These are phyloP conservation scores for Pyrenula massariospora DNA, from an alignment of 495 filamentous ascomycete species.

Conservation along the genomic window DNA sequence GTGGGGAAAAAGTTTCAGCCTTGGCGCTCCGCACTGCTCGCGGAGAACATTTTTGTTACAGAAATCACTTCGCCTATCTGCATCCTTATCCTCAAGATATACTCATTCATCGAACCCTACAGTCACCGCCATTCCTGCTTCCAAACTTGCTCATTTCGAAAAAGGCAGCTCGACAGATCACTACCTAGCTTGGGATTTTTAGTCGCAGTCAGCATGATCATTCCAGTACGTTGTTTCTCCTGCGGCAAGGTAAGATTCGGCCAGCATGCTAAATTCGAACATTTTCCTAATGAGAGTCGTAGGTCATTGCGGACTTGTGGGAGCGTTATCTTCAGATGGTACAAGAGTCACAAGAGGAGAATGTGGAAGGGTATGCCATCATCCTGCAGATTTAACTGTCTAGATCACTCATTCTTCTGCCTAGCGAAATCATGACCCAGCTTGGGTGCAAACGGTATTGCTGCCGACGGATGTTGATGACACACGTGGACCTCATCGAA, in stretches of 20 bases:
- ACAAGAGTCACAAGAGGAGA: conserved; percentile 12
- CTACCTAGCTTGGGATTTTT: too few species aligned
- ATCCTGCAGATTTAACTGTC: background rate
- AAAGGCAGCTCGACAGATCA: too few species aligned
- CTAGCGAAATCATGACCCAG: conserved; percentile 77
- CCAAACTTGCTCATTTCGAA: too few species aligned
- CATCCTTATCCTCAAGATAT: too few species aligned
- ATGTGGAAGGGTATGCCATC: background rate
- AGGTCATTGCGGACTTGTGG: conserved; percentile 97
- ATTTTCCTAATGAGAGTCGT: too few species aligned
- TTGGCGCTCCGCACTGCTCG: too few species aligned
- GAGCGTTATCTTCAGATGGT: conserved; percentile 59
- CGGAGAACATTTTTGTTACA: too few species aligned
- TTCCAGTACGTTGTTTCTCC: conserved; percentile 95
- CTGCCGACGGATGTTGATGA: conserved; percentile 98
- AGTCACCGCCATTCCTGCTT: too few species aligned
- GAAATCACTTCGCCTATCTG: too few species aligned
- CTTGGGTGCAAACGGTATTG: conserved; percentile 92
- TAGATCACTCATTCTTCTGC: conserved; percentile 2
- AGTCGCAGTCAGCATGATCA: conserved; percentile 92
- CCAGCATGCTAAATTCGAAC: too few species aligned
- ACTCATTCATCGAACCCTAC: too few species aligned
- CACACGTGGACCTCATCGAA: conserved; percentile 98
- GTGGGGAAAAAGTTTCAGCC: too few species aligned
- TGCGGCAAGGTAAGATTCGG: conserved; percentile 95